Base-by-base conservation (phyloP, 305 asterid genomes). In the Fraxinus platypoda region DNA sequence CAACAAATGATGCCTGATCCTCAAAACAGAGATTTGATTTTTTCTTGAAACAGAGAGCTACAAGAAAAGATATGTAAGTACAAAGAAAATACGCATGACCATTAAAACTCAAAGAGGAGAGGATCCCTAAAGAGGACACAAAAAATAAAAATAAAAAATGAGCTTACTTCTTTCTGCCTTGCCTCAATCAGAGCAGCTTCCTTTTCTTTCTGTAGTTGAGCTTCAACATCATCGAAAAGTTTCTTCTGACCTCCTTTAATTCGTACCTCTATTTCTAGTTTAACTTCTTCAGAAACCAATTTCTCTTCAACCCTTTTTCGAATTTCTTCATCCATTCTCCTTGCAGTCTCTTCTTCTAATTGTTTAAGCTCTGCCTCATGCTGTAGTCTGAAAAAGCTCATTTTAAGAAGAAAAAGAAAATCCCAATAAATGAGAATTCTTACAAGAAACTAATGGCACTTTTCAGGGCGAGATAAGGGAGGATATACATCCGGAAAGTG, bases 291-390 rank as follows among this genome's bases (percentile, higher is more conserved):
- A 3, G 98, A 94, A 49, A 80, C 88, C 87, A 95, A 81, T 86
- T 91, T 94, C 87, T 92, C 94, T 80, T 91, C 99, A 13, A 95
- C 97, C 84, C 90, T 90, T 86, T 77, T 92, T 72, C 97, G 91
- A 75, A 95, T 94, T 87, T 91, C 98, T 86, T 95, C 99, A 86
- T 94, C 98, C 89, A 95, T 76, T 83, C 99, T 91, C 88, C 75
- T 87, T 62, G 97, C 95, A 75, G 98, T 94, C 88, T 95, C 98
- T 90, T 95, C 99, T 89, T 95, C 99, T 78, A 95, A 87, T 83
- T 87, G 91, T 84, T 87, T 91, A 78, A 95, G 97, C 86, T 95
- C 99, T 41, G 89, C 97, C 88, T 91, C 97, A 77, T 80, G 92
- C 89, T 89, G 95, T 80, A 81, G 87, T 86, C 98, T 95, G 88